These are phyloP conservation scores for Pythium guiyangense DNA, from an alignment of 352 stramenopile genomes.

Conservation along the genomic window DNA sequence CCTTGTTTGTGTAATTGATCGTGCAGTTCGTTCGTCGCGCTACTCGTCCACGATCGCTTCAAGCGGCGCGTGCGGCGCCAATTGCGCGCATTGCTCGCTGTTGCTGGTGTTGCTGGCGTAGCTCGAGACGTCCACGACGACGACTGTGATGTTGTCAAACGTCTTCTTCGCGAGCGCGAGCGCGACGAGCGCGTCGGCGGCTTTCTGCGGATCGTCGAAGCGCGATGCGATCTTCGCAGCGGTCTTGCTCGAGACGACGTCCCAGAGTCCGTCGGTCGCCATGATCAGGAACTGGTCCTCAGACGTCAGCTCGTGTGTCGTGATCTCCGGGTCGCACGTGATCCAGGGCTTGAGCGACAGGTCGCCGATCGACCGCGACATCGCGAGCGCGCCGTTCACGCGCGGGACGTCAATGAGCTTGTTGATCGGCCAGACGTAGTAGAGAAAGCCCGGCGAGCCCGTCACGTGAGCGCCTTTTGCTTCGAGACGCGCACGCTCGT, in stretches of 20 bases:
- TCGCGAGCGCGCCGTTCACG: constrained; percentile 74
- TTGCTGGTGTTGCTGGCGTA: constrained; percentile 31
- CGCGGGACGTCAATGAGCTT: constrained; percentile 75
- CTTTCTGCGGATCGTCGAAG: constrained; percentile 48
- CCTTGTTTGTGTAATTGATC: too few relatives aligned
- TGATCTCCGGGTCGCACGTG: constrained; percentile 75
- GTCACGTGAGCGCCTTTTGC: constrained; percentile 68
- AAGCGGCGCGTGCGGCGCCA: not conserved
- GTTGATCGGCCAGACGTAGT: constrained; percentile 71
- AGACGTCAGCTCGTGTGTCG: constrained; percentile 44
- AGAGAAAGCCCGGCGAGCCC: constrained; percentile 54
- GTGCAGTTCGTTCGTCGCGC: too few relatives aligned
- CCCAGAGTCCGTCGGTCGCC: constrained; percentile 79
- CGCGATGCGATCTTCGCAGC: constrained; percentile 52
- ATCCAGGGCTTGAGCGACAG: constrained; percentile 72
- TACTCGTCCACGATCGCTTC: not conserved
- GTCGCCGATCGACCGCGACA: constrained; percentile 83
- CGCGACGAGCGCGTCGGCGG: constrained; percentile 52
- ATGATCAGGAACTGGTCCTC: constrained; percentile 78
- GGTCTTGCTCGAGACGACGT: constrained; percentile 66
- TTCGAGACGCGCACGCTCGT: constrained; percentile 67
- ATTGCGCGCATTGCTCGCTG: not conserved
- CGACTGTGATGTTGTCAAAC: constrained; percentile 75
- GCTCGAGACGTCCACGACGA: constrained; percentile 62
- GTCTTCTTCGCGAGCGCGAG: constrained; percentile 51